Conservation (phyloP, 371 early-diverging fungal species). For the Rhizopus stolonifer region DNA sequence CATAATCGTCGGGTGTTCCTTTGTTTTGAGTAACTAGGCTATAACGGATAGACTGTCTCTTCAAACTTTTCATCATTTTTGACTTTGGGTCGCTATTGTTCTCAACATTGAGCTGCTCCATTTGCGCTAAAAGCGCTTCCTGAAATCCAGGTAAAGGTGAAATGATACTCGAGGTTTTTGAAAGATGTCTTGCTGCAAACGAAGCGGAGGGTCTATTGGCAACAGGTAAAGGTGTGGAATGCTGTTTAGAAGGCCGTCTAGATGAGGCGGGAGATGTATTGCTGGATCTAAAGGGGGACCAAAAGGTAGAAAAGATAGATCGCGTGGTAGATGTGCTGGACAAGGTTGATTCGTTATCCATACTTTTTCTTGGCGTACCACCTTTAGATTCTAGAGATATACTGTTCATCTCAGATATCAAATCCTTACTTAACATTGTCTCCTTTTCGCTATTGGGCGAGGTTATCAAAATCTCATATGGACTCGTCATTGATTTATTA, state of each 20-base stretch:
- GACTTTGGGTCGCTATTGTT: slow-evolving; percentile 47
- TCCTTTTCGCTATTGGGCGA: neutral
- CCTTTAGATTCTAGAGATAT: neutral
- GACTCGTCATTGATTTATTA: too few relatives aligned
- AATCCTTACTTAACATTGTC: neutral
- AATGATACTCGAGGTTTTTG: slow-evolving; percentile 31
- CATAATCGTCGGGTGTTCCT: slow-evolving; percentile 31
- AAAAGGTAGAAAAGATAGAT: slow-evolving; percentile 20
- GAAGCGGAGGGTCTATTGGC: slow-evolving; percentile 20
- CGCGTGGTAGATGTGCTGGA: slow-evolving; percentile 4
- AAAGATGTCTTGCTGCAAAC: slow-evolving; percentile 21
- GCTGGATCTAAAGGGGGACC: slow-evolving; percentile 25
- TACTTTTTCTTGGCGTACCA: slow-evolving; percentile 9
- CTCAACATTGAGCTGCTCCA: slow-evolving; percentile 42
- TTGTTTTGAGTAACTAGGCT: slow-evolving; percentile 34
- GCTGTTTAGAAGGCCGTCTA: slow-evolving; percentile 23
- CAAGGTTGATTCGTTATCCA: slow-evolving; percentile 18
- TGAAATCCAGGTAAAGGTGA: slow-evolving; percentile 36
- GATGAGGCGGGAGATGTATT: slow-evolving; percentile 18
- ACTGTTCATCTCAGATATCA: slow-evolving; percentile 13
- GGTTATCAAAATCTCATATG: neutral
- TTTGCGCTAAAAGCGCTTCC: slow-evolving; percentile 38
- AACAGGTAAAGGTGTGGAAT: slow-evolving; percentile 8
- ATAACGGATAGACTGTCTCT: slow-evolving; percentile 41
- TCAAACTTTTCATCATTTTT: neutral